phyloP scores from a whole-genome alignment of 1,284 basidiomycete species.

The Boletus semigastroideus region DNA sequence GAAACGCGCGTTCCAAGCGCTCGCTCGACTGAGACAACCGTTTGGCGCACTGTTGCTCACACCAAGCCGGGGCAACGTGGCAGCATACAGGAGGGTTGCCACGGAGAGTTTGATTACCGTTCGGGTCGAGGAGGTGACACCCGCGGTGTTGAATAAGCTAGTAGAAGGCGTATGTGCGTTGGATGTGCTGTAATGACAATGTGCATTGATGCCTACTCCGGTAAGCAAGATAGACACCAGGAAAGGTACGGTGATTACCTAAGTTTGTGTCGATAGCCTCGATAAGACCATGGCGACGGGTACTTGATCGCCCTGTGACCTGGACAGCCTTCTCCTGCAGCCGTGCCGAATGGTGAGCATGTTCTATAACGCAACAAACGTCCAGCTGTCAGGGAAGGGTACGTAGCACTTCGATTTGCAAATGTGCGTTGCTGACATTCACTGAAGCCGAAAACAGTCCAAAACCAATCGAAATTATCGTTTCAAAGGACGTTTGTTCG shows the following conservation, averaged over 20 bases:
- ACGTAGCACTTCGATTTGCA: neutral
- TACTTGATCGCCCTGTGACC: neutral
- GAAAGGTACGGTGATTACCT: too few relatives aligned
- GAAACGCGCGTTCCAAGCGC: neutral
- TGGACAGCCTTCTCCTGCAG: neutral
- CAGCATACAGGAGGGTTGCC: constrained; percentile 7
- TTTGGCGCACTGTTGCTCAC: constrained; percentile 11
- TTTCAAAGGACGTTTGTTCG: constrained; percentile 8
- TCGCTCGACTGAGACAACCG: neutral
- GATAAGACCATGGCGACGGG: neutral
- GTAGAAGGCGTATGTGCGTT: constrained; percentile 1
- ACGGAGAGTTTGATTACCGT: constrained; percentile 7
- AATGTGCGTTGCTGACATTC: neutral
- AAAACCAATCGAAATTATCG: constrained; percentile 1
- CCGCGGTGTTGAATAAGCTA: neutral
- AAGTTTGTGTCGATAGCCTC: too few relatives aligned
- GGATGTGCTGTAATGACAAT: neutral
- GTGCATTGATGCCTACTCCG: too few relatives aligned
- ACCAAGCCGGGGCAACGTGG: neutral
- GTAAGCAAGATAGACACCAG: too few relatives aligned
- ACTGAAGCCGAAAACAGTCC: neutral
- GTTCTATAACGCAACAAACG: neutral
- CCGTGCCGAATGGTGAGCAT: neutral
- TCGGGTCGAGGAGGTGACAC: neutral
- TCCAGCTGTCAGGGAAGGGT: constrained; percentile 3